phyloP scores from a whole-genome alignment of 2,329 filamentous ascomycete genomes.

The Cryoendolithus antarcticus region DNA sequence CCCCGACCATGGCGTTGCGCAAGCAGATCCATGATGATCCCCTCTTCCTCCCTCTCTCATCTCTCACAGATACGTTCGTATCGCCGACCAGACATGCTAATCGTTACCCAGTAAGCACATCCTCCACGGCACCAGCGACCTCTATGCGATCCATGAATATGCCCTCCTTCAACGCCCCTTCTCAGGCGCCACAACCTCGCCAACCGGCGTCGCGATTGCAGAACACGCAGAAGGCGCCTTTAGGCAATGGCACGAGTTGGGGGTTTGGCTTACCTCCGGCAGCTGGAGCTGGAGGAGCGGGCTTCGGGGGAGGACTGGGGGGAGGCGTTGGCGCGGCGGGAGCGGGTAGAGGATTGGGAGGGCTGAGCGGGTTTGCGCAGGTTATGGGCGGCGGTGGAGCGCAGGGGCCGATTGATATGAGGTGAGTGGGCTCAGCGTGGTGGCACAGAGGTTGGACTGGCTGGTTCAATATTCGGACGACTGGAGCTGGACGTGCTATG shows the following conservation, averaged over 20 bases:
- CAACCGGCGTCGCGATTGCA: slow-evolving; percentile 15
- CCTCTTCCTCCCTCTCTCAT: too few species aligned
- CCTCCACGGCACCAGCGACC: background rate
- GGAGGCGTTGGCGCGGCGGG: slow-evolving; percentile 6
- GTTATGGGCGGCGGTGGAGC: slow-evolving; percentile 22
- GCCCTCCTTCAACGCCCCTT: slow-evolving; percentile 34
- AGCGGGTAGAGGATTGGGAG: slow-evolving; percentile 5
- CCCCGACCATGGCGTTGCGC: too few species aligned
- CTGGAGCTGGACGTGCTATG: too few species aligned
- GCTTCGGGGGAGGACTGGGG: slow-evolving; percentile 5
- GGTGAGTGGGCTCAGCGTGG: slow-evolving; percentile 14
- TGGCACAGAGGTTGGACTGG: too few species aligned
- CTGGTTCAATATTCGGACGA: too few species aligned
- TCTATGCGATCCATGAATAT: slow-evolving; percentile 40
- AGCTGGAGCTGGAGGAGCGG: slow-evolving; percentile 33
- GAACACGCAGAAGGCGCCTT: slow-evolving; percentile 20
- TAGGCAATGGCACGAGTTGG: slow-evolving; percentile 45
- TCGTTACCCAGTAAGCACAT: too few species aligned
- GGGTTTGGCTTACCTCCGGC: slow-evolving; percentile 44
- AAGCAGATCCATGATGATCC: too few species aligned
- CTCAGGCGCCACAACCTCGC: slow-evolving; percentile 5
- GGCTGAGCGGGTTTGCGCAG: slow-evolving; percentile 22
- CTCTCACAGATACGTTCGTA: too few species aligned
- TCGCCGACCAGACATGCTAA: too few species aligned
- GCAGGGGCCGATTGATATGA: slow-evolving; percentile 24